A percentile compares a stretch with the other conserved stretches of the same genome.
These are phyloP conservation scores for Lepidium campestre DNA, from an alignment of 441 rosid species.

Conservation along the genomic window DNA sequence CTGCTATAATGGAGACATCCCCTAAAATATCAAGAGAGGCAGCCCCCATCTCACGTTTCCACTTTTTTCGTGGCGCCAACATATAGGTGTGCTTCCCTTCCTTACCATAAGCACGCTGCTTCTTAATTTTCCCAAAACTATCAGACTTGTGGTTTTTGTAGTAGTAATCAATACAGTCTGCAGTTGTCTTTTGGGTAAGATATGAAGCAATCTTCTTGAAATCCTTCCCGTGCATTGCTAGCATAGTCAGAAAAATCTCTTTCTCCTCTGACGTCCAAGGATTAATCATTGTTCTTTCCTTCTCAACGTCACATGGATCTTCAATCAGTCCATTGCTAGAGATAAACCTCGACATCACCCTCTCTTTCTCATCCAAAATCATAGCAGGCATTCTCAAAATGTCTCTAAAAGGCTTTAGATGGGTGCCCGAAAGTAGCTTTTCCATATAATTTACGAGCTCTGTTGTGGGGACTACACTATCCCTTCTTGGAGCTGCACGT, in stretches of 20 bases:
- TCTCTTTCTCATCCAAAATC: constrained; percentile 80
- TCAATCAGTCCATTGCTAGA: constrained; percentile 82
- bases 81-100: constrained; percentile 54
- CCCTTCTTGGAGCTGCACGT: constrained; percentile 51
- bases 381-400: constrained; percentile 80
- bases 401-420: constrained; percentile 49
- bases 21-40: constrained; percentile 83
- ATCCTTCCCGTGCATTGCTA: constrained; percentile 78
- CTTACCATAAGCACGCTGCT: constrained; percentile 50
- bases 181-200: constrained; percentile 89
- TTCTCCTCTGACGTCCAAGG: constrained; percentile 86
- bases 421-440: constrained; percentile 53
- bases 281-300: constrained; percentile 81
- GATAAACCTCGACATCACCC: constrained; percentile 54
- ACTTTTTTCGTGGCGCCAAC: constrained; percentile 61
- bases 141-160: constrained; percentile 98
- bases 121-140: constrained; percentile 77
- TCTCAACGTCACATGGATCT: constrained; percentile 86
- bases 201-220: constrained; percentile 79
- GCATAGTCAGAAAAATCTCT: constrained; percentile 72
- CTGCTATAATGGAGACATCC: constrained; percentile 70
- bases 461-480: constrained; percentile 41
- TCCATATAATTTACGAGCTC: constrained; percentile 49
- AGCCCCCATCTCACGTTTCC: constrained; percentile 69
- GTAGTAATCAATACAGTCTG: constrained; percentile 95